Evolutionary conservation across 2,329 filamentous ascomycete genomes (phyloP), one percentile per base, ranked within the genome.

Genomic region (Fusarium albidum): DNA sequence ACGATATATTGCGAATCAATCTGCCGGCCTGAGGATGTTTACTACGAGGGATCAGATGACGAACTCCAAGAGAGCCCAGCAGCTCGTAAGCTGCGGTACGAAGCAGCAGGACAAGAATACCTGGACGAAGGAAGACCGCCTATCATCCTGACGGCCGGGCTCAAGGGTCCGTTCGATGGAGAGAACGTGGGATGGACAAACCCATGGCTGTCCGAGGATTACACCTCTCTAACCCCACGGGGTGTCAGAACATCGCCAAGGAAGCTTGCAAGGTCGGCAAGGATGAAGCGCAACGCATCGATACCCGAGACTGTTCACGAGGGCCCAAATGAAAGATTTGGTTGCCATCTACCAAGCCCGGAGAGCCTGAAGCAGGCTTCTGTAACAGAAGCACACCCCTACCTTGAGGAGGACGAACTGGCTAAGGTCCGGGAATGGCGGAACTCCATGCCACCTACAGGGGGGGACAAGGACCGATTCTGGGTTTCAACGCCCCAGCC

Each of bases 81-180:
- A 27, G 69, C 76, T 4, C 77, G 82, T 67, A 78, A 77, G 21
- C 69, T 75, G 17, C 79, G 83, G 53, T 85, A 87, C 52, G 86
- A 90, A 68, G 71, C 76, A 0, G 80, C 87, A 11, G 88, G 84
- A 2, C 72, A 78, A 27, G 77, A 79, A 28, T 90, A 82, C 61
- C 72, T 90, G 31, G 71, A n/a, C n/a, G n/a, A 77, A 7, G 88
- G 88, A 1, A 73, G 78, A 26, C 67, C 77, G 3, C 79, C 87
- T 0, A 65, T 81, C 18, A 76, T 92, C 3, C 68, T 86, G 4
- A 88, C 88, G 11, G 82, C 88, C 7, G 71, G 74, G 6, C 74
- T 91, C 4, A 79, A 74, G 53, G 88, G 88, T 1, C 88, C 88
- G 0, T 88, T 90, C 59, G 77, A 80, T 17, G 33, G 48, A 27